A percentile compares a stretch with the other conserved stretches of the same genome.
These are phyloP conservation scores for Glycine latifolia DNA, from an alignment of 306 rosid species.

Conservation along the genomic window DNA sequence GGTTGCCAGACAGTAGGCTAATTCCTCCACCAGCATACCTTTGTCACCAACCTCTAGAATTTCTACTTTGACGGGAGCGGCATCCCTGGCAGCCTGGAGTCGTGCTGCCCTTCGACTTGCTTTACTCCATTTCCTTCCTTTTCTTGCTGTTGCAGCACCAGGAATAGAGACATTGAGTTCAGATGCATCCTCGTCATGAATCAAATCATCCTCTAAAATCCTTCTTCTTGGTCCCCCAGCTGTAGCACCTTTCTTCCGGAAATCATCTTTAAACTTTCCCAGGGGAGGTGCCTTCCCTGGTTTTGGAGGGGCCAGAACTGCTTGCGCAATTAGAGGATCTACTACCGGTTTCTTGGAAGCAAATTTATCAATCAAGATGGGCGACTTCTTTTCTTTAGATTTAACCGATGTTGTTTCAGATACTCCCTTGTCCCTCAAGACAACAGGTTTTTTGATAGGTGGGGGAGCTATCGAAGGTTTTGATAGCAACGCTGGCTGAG, in stretches of 20 bases:
- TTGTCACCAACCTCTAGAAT: slow-evolving; percentile 83
- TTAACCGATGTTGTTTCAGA: slow-evolving; percentile 50
- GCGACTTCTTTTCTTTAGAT: slow-evolving; percentile 68
- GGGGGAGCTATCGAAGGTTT: slow-evolving; percentile 74
- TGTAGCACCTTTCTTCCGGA: slow-evolving; percentile 69
- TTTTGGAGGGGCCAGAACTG: slow-evolving; percentile 76
- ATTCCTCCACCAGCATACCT: slow-evolving; percentile 91
- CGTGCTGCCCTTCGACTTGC: slow-evolving; percentile 97
- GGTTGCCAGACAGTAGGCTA: slow-evolving; percentile 78
- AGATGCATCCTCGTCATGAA: slow-evolving; percentile 70
- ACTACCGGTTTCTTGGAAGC: slow-evolving; percentile 79
- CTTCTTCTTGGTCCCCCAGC: slow-evolving; percentile 76
- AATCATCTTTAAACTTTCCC: slow-evolving; percentile 76
- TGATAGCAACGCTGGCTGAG: slow-evolving; percentile 73
- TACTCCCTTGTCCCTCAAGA: slow-evolving; percentile 84
- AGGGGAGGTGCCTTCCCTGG: slow-evolving; percentile 82
- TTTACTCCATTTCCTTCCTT: slow-evolving; percentile 98
- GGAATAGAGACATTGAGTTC: slow-evolving; percentile 78
- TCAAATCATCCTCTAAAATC: slow-evolving; percentile 49
- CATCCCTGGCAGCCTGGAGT: slow-evolving; percentile 94
- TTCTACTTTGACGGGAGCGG: slow-evolving; percentile 98
- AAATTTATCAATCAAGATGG: slow-evolving; percentile 91
- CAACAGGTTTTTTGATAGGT: slow-evolving; percentile 70
- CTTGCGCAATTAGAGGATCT: slow-evolving; percentile 72
- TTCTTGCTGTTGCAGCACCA: slow-evolving; percentile 71